Base-by-base conservation (phyloP, 2,329 filamentous ascomycete species). In the Aspergillus ustus region DNA sequence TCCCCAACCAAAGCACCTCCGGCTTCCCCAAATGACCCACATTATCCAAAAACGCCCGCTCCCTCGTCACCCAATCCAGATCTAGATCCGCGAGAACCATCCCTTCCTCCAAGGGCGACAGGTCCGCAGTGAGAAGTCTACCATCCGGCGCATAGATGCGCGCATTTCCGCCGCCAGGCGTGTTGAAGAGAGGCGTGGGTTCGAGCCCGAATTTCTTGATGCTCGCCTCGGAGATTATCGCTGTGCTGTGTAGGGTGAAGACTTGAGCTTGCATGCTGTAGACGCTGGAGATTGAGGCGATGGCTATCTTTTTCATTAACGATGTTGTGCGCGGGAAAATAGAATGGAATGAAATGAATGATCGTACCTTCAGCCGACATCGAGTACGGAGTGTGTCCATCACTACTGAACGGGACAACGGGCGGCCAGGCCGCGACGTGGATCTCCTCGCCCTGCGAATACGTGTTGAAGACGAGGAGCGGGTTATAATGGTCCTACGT, bases 61-160 rank as follows among this genome's bases (percentile, higher is more conserved):
- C 31, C 2, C 31, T 9, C 2, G 3, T 15, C 8, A 37, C 31
- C 31, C 7, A 11, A 37, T 37, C 31, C 2, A 37, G 31, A 37
- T 37, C 31, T 11, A 37, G 31, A 4, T 37, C 31, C 1, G 31
- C 31, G 13, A 37, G 2, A 2, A 37, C 7, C 5, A 37, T 37
- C 8, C 31, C 31, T 4, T 37, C 31, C 13, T 37, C 31, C 4
- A 8, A 9, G 2, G 31, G 1, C 2, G 56, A 28, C n/a, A 59
- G n/a, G 8, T 40, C 34, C 9, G 40, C 22, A 5, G 48, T 52
- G 25, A 59, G 37, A 13, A 19, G 22, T 13, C 56, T 48, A 3
- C 56, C 56, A 46, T 59, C 56, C 1, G 56, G 56, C 5, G 37
- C 56, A n/a, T 45, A 34, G 31, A 59, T 29, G 1, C 31, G 34